Evolutionary conservation across 177 flowering plant species (phyloP).

Genomic region (Vitis hybrid): DNA sequence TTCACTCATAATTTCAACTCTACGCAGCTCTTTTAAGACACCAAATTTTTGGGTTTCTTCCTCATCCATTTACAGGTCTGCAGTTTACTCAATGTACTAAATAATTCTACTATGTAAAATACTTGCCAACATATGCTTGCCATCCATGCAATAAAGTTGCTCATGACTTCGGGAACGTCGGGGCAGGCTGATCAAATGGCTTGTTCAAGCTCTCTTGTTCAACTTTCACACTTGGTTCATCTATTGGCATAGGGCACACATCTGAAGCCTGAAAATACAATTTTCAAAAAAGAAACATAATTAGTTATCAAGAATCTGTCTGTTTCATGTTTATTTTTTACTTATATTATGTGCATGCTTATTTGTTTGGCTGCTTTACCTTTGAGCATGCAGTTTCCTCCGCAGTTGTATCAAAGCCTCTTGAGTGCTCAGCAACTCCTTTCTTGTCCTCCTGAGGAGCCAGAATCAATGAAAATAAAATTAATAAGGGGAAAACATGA

Average conservation of each 20-base stretch:
- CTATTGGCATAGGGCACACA: slow-evolving; percentile 30
- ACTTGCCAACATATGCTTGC: too few relatives aligned
- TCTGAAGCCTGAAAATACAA: slow-evolving; percentile 34
- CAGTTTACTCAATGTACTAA: too few relatives aligned
- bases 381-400: slow-evolving; percentile 42
- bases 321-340: too few relatives aligned
- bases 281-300: not conserved
- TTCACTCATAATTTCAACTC: too few relatives aligned
- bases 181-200: slow-evolving; percentile 15
- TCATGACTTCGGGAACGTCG: slow-evolving; percentile 5
- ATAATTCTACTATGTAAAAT: too few relatives aligned
- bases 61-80: too few relatives aligned
- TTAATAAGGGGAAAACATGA: not conserved
- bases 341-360: too few relatives aligned
- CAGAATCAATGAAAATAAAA: not conserved
- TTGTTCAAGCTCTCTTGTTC: slow-evolving; percentile 33
- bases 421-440: slow-evolving; percentile 31
- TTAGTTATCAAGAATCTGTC: too few relatives aligned
- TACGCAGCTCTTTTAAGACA: too few relatives aligned
- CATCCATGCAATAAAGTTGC: not conserved
- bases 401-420: slow-evolving; percentile 22
- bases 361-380: slow-evolving; percentile 24
- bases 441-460: slow-evolving; percentile 38
- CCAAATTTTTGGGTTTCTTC: too few relatives aligned
- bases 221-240: slow-evolving; percentile 39